Evolutionary conservation across 1,284 basidiomycete genomes (phyloP).

Genomic region (Ceratobasidium papillatum): DNA sequence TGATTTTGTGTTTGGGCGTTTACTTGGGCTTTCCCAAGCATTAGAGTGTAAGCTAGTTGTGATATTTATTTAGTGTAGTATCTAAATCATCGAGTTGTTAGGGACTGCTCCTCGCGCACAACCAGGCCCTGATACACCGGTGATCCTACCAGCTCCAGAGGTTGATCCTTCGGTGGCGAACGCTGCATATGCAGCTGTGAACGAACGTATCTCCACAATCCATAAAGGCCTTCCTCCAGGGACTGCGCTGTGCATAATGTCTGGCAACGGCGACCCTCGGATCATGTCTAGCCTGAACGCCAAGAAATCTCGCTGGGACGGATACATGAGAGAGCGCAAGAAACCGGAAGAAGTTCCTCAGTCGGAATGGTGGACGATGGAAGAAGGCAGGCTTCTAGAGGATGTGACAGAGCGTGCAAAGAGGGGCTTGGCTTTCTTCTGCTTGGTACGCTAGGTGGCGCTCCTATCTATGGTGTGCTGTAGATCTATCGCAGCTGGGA

Average conservation of each 20-base stretch:
- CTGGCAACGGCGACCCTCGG: constrained; percentile 86
- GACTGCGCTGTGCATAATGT: constrained; percentile 84
- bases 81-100: constrained; percentile 6
- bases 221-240: constrained; percentile 75
- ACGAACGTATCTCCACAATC: constrained; percentile 67
- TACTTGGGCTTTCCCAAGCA: constrained; percentile 77
- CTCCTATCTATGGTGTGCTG: background rate
- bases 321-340: constrained; percentile 61
- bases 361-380: constrained; percentile 72
- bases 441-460: constrained; percentile 21
- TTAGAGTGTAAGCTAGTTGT: constrained; percentile 69
- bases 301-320: constrained; percentile 77
- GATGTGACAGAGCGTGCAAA: constrained; percentile 79
- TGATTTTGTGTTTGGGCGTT: constrained; percentile 81
- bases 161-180: constrained; percentile 49
- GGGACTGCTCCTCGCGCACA: constrained; percentile 48
- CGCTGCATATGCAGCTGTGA: constrained; percentile 56
- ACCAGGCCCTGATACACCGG: constrained; percentile 37
- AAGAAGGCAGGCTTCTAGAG: constrained; percentile 80
- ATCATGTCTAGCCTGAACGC: constrained; percentile 74
- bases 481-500: background rate
- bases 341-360: constrained; percentile 49
- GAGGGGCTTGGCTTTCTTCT: constrained; percentile 81
- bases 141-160: constrained; percentile 53
- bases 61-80: background rate